A percentile compares a stretch with the other conserved stretches of the same genome.
phyloP scores from a whole-genome alignment of 2,329 filamentous ascomycete species.

The Apiospora hydei region DNA sequence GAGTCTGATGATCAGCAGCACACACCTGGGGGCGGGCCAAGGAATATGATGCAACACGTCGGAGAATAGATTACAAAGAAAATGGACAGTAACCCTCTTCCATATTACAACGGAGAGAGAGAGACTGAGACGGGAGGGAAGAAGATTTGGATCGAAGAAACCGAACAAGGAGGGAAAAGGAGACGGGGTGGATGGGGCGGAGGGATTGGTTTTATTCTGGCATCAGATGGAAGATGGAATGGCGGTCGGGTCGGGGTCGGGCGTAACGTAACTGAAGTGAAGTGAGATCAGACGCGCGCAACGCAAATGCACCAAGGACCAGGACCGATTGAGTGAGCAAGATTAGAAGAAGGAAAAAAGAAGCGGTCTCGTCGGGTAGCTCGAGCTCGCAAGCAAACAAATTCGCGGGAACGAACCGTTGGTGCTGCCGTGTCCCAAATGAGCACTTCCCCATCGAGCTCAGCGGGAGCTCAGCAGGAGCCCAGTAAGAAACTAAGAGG shows the following conservation, averaged over 20 bases:
- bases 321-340: neutral
- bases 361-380: neutral
- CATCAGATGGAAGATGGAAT: neutral
- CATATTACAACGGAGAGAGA: neutral
- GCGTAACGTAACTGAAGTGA: no score
- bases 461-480: neutral
- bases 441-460: neutral
- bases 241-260: neutral
- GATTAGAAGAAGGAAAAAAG: neutral
- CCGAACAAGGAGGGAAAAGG: slow-evolving; percentile 15
- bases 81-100: neutral
- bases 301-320: neutral
- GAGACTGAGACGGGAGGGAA: neutral
- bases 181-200: neutral
- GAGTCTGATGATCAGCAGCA: neutral
- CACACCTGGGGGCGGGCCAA: neutral
- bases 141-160: neutral
- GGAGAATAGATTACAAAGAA: slow-evolving; percentile 3
- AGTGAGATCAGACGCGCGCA: neutral
- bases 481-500: neutral
- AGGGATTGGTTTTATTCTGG: slow-evolving; percentile 11
- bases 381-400: no score
- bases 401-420: neutral
- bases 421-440: slow-evolving; percentile 13
- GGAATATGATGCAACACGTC: neutral